phyloP scores from a whole-genome alignment of 805 yeast species.

The Yarrowia hollandica region DNA sequence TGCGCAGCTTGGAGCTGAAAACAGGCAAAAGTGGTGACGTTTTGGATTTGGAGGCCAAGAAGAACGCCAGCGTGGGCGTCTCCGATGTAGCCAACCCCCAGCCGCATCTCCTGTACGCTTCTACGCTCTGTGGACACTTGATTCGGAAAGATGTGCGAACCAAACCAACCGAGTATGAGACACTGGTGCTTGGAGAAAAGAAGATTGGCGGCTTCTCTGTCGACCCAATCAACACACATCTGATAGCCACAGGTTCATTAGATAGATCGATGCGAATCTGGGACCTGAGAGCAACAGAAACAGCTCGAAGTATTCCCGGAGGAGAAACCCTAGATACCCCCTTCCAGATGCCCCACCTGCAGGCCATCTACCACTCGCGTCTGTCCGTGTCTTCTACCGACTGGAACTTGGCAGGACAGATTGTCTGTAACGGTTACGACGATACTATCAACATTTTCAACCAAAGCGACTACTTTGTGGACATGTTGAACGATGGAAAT shows the following conservation, averaged over 20 bases:
- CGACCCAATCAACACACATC: conserved; percentile 64
- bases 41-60: conserved; percentile 50
- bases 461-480: conserved; percentile 33
- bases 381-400: conserved; percentile 82
- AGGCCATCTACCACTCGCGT: conserved; percentile 68
- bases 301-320: conserved; percentile 31
- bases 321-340: conserved; percentile 29
- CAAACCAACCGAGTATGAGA: conserved; percentile 39
- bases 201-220: conserved; percentile 88
- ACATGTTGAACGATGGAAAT: conserved; percentile 41
- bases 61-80: conserved; percentile 54
- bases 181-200: conserved; percentile 76
- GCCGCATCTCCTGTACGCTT: conserved; percentile 60
- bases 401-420: conserved; percentile 64
- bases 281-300: conserved; percentile 66
- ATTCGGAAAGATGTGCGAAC: conserved; percentile 70
- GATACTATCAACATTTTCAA: conserved; percentile 76
- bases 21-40: conserved; percentile 61
- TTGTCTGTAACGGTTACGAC: conserved; percentile 93
- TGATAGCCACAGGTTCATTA: conserved; percentile 83
- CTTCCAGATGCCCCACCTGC: conserved; percentile 45
- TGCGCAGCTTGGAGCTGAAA: conserved; percentile 68
- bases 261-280: conserved; percentile 83
- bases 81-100: conserved; percentile 69
- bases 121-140: conserved; percentile 81